phyloP scores from a whole-genome alignment of 164 flowering plant genomes.

The Vitis cinerea region DNA sequence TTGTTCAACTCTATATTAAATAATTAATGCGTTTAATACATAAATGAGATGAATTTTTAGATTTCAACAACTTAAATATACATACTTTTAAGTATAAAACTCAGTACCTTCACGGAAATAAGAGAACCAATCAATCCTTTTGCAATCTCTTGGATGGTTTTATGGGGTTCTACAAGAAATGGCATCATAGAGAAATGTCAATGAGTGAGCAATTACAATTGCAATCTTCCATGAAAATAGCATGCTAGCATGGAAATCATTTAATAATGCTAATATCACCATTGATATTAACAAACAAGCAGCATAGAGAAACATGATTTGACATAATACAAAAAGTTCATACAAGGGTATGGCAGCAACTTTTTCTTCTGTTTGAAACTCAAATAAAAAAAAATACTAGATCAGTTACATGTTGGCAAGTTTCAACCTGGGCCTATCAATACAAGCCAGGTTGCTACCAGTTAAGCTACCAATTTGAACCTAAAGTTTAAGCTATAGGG shows the following conservation, averaged over 20 bases:
- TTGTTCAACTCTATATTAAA: no score
- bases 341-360: not conserved
- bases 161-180: constrained; percentile 57
- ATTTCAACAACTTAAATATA: no score
- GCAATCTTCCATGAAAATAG: constrained; percentile 3
- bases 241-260: not conserved
- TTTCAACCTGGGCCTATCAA: no score
- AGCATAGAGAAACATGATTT: not conserved
- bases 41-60: no score
- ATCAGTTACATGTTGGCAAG: no score
- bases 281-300: not conserved
- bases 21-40: no score
- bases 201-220: constrained; percentile 2
- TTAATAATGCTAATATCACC: not conserved
- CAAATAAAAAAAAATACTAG: no score
- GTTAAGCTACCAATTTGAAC: no score
- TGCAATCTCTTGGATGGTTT: constrained; percentile 66
- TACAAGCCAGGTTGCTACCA: no score
- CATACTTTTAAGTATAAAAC: not conserved
- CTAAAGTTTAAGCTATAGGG: no score
- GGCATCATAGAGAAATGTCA: constrained; percentile 3
- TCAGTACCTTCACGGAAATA: constrained; percentile 71
- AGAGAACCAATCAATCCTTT: constrained; percentile 59
- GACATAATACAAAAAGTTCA: not conserved
- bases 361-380: not conserved